Conservation (phyloP, 2,329 filamentous ascomycete species). For the Calonectria pseudoreteaudii region DNA sequence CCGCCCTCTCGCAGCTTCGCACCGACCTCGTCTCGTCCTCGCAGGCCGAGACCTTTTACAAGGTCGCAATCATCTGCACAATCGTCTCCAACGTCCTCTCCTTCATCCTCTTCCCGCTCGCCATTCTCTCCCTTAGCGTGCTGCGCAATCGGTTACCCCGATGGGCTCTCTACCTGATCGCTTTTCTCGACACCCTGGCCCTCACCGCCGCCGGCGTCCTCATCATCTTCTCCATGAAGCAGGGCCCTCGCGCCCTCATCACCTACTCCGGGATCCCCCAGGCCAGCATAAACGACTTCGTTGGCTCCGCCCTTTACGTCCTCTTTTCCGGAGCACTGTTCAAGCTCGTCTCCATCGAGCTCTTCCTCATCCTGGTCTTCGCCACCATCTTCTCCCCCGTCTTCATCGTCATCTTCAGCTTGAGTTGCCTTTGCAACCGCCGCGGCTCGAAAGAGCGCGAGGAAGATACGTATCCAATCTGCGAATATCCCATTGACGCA, state of each 20-base stretch:
- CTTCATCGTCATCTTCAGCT: slow-evolving; percentile 20
- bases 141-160: slow-evolving; percentile 15
- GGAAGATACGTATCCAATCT: slow-evolving; percentile 10
- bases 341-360: slow-evolving; percentile 29
- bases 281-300: slow-evolving; percentile 17
- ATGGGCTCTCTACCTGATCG: slow-evolving; percentile 26
- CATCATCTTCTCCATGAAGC: slow-evolving; percentile 29
- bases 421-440: background rate
- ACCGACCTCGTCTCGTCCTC: slow-evolving; percentile 12
- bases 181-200: slow-evolving; percentile 19
- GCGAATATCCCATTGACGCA: slow-evolving; percentile 14
- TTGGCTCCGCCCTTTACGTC: slow-evolving; percentile 24
- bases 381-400: slow-evolving; percentile 12
- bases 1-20: slow-evolving; percentile 21
- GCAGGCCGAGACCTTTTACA: slow-evolving; percentile 18
- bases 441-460: background rate
- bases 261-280: slow-evolving; percentile 23
- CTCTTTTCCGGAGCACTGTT: slow-evolving; percentile 29
- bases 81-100: slow-evolving; percentile 25
- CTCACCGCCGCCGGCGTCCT: slow-evolving; percentile 25
- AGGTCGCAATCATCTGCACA: slow-evolving; percentile 17
- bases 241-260: slow-evolving; percentile 28
- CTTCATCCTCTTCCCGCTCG: slow-evolving; percentile 20
- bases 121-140: slow-evolving; percentile 21
- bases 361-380: slow-evolving; percentile 28